Conservation (phyloP, 2,329 filamentous ascomycete species). For the Didymella lethalis region DNA sequence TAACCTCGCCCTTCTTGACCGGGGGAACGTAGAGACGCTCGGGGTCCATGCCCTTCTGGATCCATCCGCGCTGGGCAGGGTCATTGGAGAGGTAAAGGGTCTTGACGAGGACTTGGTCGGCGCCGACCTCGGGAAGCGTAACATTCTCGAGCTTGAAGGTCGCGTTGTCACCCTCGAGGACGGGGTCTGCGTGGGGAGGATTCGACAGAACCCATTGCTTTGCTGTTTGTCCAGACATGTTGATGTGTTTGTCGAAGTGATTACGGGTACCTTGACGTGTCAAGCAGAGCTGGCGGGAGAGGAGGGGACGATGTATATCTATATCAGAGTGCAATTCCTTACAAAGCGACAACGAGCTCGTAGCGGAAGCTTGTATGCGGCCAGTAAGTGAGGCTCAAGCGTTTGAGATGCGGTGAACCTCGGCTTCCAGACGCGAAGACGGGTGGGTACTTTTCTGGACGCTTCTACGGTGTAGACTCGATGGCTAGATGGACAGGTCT, state of each 20-base stretch:
- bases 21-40: conserved; percentile 58
- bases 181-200: conserved; percentile 49
- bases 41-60: conserved; percentile 51
- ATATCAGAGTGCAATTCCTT: conserved; percentile 13
- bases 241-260: conserved; percentile 3
- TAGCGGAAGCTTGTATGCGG: conserved; percentile 13
- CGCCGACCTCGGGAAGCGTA: conserved; percentile 46
- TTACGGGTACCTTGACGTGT: neutral
- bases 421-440: conserved; percentile 17
- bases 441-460: conserved; percentile 11
- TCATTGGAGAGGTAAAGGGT: conserved; percentile 60
- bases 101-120: conserved; percentile 58
- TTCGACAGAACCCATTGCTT: conserved; percentile 56
- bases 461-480: conserved; percentile 9
- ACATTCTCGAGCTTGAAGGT: conserved; percentile 53
- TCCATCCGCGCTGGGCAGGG: conserved; percentile 62
- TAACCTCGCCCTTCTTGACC: conserved; percentile 58
- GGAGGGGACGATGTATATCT: conserved; percentile 2
- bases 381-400: conserved; percentile 10
- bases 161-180: conserved; percentile 47
- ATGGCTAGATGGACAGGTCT: conserved; percentile 2
- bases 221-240: conserved; percentile 47
- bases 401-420: conserved; percentile 21
- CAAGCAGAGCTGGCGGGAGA: neutral
- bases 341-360: conserved; percentile 11